Evolutionary conservation across 805 yeast genomes (phyloP).

Genomic region (Torulaspora indica): DNA sequence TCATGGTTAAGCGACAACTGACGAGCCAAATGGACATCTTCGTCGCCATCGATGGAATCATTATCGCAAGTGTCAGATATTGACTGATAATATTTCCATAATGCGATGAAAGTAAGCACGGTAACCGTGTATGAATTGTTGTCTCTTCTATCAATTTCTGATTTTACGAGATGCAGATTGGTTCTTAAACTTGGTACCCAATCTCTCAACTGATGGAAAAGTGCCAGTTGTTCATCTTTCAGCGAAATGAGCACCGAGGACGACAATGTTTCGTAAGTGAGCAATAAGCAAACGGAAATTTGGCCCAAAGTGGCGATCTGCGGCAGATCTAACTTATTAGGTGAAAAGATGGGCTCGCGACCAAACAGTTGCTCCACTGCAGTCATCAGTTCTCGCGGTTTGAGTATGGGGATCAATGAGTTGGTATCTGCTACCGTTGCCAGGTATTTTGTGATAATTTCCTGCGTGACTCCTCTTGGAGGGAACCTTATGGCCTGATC

Average conservation of each 20-base stretch:
- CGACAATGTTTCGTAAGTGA: constrained; percentile 27
- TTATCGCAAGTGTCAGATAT: constrained; percentile 10
- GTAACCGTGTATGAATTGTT: constrained; percentile 16
- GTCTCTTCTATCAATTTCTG: constrained; percentile 22
- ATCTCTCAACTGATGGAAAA: constrained; percentile 16
- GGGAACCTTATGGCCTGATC: constrained; percentile 23
- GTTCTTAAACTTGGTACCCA: constrained; percentile 14
- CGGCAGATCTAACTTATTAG: constrained; percentile 17
- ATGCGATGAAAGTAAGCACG: constrained; percentile 22
- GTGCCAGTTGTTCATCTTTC: constrained; percentile 22
- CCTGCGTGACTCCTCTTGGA: constrained; percentile 16
- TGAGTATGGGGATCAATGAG: constrained; percentile 26
- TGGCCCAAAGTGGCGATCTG: constrained; percentile 25
- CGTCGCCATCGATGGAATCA: constrained; percentile 24
- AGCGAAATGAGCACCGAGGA: constrained; percentile 31
- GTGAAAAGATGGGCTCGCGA: constrained; percentile 18
- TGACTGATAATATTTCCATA: constrained; percentile 23
- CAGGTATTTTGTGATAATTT: constrained; percentile 21
- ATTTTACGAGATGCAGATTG: constrained; percentile 19
- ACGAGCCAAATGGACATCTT: constrained; percentile 30
- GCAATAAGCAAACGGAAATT: constrained; percentile 21
- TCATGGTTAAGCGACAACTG: constrained; percentile 29
- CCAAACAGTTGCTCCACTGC: constrained; percentile 25
- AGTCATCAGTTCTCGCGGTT: constrained; percentile 21
- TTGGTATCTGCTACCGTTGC: constrained; percentile 21